phyloP scores from a whole-genome alignment of 2,329 filamentous ascomycete species.

The Phoma sp. region DNA sequence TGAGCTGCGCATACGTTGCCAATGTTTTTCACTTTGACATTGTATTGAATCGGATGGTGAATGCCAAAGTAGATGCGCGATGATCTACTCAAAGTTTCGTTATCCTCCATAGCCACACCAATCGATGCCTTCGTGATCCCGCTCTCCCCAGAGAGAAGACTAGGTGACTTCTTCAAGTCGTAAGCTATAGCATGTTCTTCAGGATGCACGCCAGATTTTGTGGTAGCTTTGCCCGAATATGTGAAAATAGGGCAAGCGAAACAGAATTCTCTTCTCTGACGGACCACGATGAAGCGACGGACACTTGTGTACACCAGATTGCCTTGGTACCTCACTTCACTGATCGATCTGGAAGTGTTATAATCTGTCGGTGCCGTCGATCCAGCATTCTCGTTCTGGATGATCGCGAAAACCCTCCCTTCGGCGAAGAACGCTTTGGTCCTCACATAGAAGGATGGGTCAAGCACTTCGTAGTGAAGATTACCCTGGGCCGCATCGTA shows the following conservation, averaged over 20 bases:
- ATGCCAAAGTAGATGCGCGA: slow-evolving; percentile 43
- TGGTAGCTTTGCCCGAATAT: neutral
- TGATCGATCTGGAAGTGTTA: neutral
- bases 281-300: neutral
- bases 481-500: neutral
- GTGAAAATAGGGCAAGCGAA: neutral
- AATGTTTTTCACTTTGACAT: slow-evolving; percentile 52
- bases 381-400: neutral
- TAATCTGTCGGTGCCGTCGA: neutral
- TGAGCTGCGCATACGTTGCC: slow-evolving; percentile 41
- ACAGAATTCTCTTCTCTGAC: neutral
- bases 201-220: neutral
- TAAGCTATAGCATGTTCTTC: neutral
- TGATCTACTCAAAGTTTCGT: slow-evolving; percentile 9
- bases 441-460: neutral
- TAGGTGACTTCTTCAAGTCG: neutral
- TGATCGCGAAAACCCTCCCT: neutral
- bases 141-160: neutral
- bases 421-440: neutral
- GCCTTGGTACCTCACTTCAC: neutral
- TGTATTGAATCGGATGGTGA: slow-evolving; percentile 53
- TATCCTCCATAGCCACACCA: neutral
- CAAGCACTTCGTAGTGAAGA: neutral
- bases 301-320: neutral
- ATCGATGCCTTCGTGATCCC: neutral